phyloP scores from a whole-genome alignment of 169 alveolate genomes.

The Babesia ovata region DNA sequence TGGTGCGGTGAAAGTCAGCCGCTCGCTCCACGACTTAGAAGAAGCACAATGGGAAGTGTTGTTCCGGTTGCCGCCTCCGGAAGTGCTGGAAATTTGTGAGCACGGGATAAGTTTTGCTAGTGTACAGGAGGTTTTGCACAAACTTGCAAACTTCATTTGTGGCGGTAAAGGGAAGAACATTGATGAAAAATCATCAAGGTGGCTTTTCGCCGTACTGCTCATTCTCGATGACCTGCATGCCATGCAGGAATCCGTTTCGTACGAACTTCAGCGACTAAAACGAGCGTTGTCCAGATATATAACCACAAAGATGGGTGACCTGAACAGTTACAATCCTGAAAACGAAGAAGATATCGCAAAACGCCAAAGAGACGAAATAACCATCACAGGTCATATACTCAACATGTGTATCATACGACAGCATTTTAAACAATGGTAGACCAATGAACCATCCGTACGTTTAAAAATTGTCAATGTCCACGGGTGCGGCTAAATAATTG shows the following conservation, averaged over 20 bases:
- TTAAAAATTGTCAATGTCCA: background rate
- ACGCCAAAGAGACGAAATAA: constrained; percentile 5
- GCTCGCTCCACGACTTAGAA: constrained; percentile 1
- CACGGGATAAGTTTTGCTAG: constrained; percentile 50
- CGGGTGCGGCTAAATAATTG: background rate
- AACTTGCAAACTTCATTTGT: constrained; percentile 30
- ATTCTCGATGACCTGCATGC: constrained; percentile 68
- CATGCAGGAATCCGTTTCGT: constrained; percentile 50
- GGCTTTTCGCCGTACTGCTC: constrained; percentile 52
- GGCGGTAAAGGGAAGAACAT: constrained; percentile 48
- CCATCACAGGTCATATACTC: constrained; percentile 15
- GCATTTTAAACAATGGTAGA: constrained; percentile 56
- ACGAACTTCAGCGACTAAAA: constrained; percentile 59
- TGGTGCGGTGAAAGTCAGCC: background rate
- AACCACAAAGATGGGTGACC: constrained; percentile 11
- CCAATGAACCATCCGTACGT: background rate
- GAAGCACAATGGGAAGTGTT: constrained; percentile 16
- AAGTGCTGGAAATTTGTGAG: constrained; percentile 10
- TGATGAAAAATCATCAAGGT: constrained; percentile 24
- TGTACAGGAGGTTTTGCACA: constrained; percentile 38
- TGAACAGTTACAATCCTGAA: background rate
- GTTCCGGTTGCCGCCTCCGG: constrained; percentile 47
- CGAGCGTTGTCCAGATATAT: constrained; percentile 39
- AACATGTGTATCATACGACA: constrained; percentile 36
- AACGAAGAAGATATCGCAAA: constrained; percentile 1